phyloP scores from a whole-genome alignment of 495 filamentous ascomycete species.

The Talaromyces trachyspermus region DNA sequence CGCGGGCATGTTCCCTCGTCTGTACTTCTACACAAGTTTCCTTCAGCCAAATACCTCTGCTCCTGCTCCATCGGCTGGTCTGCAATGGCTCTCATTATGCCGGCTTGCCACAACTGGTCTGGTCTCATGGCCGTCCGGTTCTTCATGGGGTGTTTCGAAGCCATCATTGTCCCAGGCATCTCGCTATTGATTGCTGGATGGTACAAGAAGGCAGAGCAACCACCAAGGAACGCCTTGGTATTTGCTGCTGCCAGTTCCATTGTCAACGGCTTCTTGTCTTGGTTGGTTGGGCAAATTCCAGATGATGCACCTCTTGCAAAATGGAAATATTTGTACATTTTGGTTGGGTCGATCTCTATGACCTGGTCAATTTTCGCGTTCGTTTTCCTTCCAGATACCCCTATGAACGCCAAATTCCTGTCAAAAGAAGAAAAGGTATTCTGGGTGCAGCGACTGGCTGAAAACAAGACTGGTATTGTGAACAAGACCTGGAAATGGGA shows the following conservation, averaged over 20 bases:
- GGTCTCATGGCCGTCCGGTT: conserved; percentile 23
- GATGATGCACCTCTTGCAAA: conserved; percentile 29
- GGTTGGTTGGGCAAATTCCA: conserved; percentile 43
- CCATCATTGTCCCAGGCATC: conserved; percentile 13
- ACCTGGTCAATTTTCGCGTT: conserved; percentile 25
- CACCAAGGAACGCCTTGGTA: conserved; percentile 14
- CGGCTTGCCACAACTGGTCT: conserved; percentile 16
- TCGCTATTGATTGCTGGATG: conserved; percentile 24
- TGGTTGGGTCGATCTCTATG: conserved; percentile 23
- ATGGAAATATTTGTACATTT: conserved; percentile 48
- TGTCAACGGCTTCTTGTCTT: conserved; percentile 45
- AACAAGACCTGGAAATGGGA: conserved; percentile 45
- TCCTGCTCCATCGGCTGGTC: conserved; percentile 14
- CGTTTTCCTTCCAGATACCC: conserved; percentile 39
- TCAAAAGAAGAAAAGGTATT: conserved; percentile 31
- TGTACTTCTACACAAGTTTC: conserved; percentile 38
- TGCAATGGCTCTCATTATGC: conserved; percentile 15
- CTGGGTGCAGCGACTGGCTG: conserved; percentile 42
- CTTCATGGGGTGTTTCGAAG: conserved; percentile 16
- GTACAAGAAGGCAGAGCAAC: conserved; percentile 22
- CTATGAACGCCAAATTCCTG: conserved; percentile 32
- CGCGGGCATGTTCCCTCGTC: conserved; percentile 26
- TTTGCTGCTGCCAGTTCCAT: conserved; percentile 29
- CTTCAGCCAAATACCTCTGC: conserved; percentile 38
- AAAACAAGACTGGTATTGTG: conserved; percentile 45